A percentile compares a stretch with the other conserved stretches of the same genome.
Evolutionary conservation across 2,329 filamentous ascomycete genomes (phyloP).

Genomic region (Neoarthrinium moseri): DNA sequence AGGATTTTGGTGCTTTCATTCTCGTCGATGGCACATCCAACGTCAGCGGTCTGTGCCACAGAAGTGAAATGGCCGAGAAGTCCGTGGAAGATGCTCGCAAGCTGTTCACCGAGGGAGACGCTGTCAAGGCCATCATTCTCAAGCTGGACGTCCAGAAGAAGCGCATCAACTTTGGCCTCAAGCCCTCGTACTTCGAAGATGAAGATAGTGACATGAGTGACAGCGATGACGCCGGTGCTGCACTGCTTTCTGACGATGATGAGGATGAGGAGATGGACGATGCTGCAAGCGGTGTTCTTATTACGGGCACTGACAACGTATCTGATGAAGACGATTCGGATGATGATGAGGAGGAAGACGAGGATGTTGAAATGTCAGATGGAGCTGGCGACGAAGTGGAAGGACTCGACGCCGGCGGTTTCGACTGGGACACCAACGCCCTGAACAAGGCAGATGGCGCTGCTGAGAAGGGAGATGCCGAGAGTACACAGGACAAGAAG

Average conservation of each 20-base stretch:
- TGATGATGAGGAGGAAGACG: constrained; percentile 34
- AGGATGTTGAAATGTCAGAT: constrained; percentile 42
- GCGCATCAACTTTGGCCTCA: constrained; percentile 85
- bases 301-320: constrained; percentile 43
- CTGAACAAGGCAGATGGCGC: constrained; percentile 54
- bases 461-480: constrained; percentile 46
- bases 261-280: constrained; percentile 46
- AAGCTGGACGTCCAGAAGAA: constrained; percentile 73
- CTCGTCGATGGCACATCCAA: constrained; percentile 83
- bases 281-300: constrained; percentile 40
- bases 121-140: constrained; percentile 88
- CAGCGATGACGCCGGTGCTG: constrained; percentile 30
- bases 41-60: constrained; percentile 89
- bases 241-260: constrained; percentile 24
- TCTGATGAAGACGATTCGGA: constrained; percentile 39
- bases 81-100: constrained; percentile 80
- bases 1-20: constrained; percentile 94
- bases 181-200: constrained; percentile 83
- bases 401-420: constrained; percentile 71
- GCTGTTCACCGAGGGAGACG: constrained; percentile 85
- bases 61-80: constrained; percentile 86
- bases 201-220: constrained; percentile 52
- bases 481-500: constrained; percentile 51
- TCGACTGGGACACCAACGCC: constrained; percentile 80
- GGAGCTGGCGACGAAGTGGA: constrained; percentile 34